Evolutionary conservation across 1,284 basidiomycete genomes (phyloP), one percentile per base, ranked within the genome.

Genomic region (Papiliotrema nemorosa): DNA sequence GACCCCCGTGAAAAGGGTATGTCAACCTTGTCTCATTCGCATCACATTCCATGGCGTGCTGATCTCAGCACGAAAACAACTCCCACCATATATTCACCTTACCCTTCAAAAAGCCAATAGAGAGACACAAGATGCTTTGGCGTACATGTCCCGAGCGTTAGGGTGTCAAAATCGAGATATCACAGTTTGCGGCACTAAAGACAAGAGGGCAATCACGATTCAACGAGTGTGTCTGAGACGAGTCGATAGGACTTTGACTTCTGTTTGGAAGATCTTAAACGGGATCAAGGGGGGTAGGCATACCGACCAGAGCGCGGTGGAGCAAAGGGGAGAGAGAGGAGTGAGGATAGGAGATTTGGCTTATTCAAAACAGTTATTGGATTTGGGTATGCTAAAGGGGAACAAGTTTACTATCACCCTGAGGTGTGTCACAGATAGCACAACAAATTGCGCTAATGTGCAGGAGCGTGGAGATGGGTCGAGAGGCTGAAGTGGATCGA

Each of bases 51-150:
- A n/a, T n/a, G n/a, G n/a, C n/a, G n/a, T n/a, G n/a, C n/a, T n/a
- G n/a, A n/a, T n/a, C n/a, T n/a, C n/a, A n/a, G n/a, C n/a, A n/a
- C n/a, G n/a, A n/a, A n/a, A n/a, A n/a, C n/a, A 59, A 16, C 62
- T 74, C 1, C 78, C 78, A 0, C 87, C 87, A 0, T 99, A 90
- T 71, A 92, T 98, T 53, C 92, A 97, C 68, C 97, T 98, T 73
- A 91, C 90, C 0, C 77, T 99, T 35, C 94, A 97, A 70, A 99
- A 99, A 76, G 90, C 92, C 16, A 99, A 97, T 65, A 84, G 96
- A 39, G 96, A 99, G 67, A 94, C 91, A 3, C 92, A 97, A 70
- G 96, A 98, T 66, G 91, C 90, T 1, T 82, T 98, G 21, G 79
- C 82, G 0, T 80, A 92, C 63, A 75, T 97, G 31, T 80, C 87